A percentile compares a stretch with the other conserved stretches of the same genome.
These are phyloP conservation scores for Yarrowia osloensis DNA, from an alignment of 805 yeast genomes.

Conservation along the genomic window DNA sequence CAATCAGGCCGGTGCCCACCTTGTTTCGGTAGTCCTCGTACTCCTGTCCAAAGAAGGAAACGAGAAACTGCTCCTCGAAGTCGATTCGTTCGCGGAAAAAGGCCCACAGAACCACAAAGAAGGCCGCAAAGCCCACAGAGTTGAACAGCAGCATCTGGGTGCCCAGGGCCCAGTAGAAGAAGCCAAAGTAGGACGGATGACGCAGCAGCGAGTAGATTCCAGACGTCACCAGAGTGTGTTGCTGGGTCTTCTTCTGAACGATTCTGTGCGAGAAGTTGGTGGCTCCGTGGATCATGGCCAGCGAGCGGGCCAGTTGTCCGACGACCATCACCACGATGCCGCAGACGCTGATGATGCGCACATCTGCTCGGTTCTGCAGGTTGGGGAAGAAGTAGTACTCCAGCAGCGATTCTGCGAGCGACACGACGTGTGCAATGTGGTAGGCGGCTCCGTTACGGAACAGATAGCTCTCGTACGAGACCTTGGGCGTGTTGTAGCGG, in stretches of 20 bases:
- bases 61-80: conserved; percentile 66
- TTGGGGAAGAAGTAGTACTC: conserved; percentile 49
- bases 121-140: conserved; percentile 58
- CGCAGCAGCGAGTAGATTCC: conserved; percentile 71
- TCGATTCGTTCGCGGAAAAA: conserved; percentile 71
- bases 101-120: conserved; percentile 57
- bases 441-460: conserved; percentile 65
- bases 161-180: conserved; percentile 91
- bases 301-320: conserved; percentile 71
- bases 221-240: conserved; percentile 67
- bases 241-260: conserved; percentile 51
- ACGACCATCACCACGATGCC: conserved; percentile 54
- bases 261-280: conserved; percentile 82
- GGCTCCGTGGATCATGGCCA: conserved; percentile 88
- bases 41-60: conserved; percentile 36
- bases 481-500: conserved; percentile 63
- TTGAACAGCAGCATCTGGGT: conserved; percentile 72
- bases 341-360: conserved; percentile 41
- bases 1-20: conserved; percentile 8
- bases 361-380: conserved; percentile 29
- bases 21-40: neutral
- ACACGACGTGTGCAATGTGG: conserved; percentile 56
- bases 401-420: conserved; percentile 53
- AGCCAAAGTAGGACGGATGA: conserved; percentile 92
- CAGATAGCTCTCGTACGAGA: conserved; percentile 69